Evolutionary conservation across 306 rosid genomes (phyloP).

Genomic region (Malus sieversii): DNA sequence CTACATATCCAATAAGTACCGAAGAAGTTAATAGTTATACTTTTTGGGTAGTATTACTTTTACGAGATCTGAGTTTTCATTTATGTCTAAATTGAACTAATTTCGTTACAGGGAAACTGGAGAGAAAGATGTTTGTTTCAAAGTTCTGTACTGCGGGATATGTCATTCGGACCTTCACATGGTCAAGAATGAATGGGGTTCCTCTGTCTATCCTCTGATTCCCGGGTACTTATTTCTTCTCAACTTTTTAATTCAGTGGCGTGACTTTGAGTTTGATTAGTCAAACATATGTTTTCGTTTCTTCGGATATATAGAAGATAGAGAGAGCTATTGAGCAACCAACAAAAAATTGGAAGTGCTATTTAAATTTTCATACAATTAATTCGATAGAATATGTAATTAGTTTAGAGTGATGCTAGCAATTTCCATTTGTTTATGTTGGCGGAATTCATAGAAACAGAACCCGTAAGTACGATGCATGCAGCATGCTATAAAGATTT

Average conservation of each 20-base stretch:
- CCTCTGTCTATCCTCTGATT: not conserved
- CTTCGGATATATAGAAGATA: not conserved
- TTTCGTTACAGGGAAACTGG: conserved; percentile 17
- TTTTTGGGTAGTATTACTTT: not conserved
- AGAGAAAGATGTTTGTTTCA: conserved; percentile 10
- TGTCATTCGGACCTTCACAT: conserved; percentile 18
- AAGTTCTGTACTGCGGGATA: conserved; percentile 13
- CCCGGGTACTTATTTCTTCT: not conserved
- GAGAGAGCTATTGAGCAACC: not conserved
- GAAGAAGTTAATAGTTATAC: too few relatives aligned
- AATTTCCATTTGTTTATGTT: too few relatives aligned
- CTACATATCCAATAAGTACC: too few relatives aligned
- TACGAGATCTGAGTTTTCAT: not conserved
- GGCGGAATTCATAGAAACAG: too few relatives aligned
- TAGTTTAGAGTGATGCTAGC: too few relatives aligned
- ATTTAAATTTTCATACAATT: too few relatives aligned
- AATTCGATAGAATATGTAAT: too few relatives aligned
- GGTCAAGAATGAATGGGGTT: conserved; percentile 10
- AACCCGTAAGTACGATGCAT: too few relatives aligned
- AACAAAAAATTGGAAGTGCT: too few relatives aligned
- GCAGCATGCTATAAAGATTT: too few relatives aligned
- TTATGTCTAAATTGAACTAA: not conserved
- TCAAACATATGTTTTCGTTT: not conserved
- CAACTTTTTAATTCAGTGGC: not conserved
- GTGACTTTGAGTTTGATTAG: not conserved